phyloP scores from a whole-genome alignment of 192 early-diverging fungal species.

The Helicostylum pulchrum region DNA sequence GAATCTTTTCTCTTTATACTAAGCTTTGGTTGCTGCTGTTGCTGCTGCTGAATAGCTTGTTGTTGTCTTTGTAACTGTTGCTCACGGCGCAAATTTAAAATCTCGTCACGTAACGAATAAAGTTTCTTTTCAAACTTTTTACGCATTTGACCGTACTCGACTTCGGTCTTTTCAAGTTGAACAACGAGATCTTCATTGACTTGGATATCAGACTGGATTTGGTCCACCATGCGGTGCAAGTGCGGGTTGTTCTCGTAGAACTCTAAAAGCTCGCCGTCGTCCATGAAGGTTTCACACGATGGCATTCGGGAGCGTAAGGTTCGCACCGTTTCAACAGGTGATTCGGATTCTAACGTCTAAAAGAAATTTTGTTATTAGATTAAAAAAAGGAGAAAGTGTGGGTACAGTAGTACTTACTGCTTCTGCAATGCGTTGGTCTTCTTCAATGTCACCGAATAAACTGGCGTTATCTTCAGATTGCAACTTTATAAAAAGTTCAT shows the following conservation, averaged over 20 bases:
- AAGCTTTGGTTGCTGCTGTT: slow-evolving; percentile 1
- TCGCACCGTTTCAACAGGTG: not conserved
- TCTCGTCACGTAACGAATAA: slow-evolving; percentile 50
- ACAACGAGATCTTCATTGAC: slow-evolving; percentile 56
- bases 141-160: slow-evolving; percentile 50
- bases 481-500: slow-evolving; percentile 17
- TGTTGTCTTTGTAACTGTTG: slow-evolving; percentile 17
- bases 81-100: slow-evolving; percentile 49
- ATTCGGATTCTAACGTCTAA: not conserved
- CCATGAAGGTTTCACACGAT: slow-evolving; percentile 1
- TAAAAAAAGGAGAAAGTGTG: not conserved
- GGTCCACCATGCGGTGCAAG: slow-evolving; percentile 39
- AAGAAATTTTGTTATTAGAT: not conserved
- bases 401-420: slow-evolving; percentile 2
- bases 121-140: slow-evolving; percentile 68
- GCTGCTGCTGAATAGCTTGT: not conserved
- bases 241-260: slow-evolving; percentile 17
- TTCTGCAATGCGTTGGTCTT: not conserved
- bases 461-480: slow-evolving; percentile 19
- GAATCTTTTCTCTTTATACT: slow-evolving; percentile 7
- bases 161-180: slow-evolving; percentile 52
- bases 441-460: slow-evolving; percentile 13
- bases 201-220: slow-evolving; percentile 54
- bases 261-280: not conserved
- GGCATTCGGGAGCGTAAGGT: not conserved